A percentile compares a stretch with the other conserved stretches of the same genome.
These are phyloP conservation scores for Mimosa bimucronata DNA, from an alignment of 306 rosid genomes.

Conservation along the genomic window DNA sequence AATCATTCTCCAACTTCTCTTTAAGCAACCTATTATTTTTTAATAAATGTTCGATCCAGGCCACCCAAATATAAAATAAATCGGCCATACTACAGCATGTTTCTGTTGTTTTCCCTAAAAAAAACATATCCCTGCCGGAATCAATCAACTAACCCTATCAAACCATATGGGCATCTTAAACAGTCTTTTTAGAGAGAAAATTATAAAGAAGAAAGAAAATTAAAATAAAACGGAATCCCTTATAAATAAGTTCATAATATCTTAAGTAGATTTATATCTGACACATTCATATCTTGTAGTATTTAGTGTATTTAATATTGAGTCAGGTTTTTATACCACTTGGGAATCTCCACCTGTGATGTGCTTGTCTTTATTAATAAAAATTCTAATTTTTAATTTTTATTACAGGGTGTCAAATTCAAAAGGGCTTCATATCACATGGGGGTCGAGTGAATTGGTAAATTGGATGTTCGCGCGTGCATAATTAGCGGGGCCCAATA, in stretches of 20 bases:
- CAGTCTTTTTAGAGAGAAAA: neutral
- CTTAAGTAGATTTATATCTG: neutral
- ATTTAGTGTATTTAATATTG: too few relatives aligned
- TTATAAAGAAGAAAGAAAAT: too few relatives aligned
- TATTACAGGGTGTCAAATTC: neutral
- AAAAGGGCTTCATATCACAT: neutral
- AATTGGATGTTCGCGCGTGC: neutral
- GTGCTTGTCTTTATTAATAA: neutral
- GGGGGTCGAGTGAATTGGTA: neutral
- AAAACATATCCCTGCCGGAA: neutral
- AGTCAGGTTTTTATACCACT: neutral
- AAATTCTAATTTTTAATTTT: neutral
- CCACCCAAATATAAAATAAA: neutral
- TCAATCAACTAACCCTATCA: neutral
- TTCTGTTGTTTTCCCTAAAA: neutral
- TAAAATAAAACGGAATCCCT: neutral
- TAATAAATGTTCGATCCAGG: neutral
- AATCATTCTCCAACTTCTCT: constrained; percentile 9
- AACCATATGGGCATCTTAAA: neutral
- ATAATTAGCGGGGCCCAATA: neutral
- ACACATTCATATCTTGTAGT: neutral
- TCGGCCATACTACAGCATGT: neutral
- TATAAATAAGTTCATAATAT: neutral
- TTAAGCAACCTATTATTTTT: neutral
- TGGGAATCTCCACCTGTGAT: neutral